phyloP scores from a whole-genome alignment of 192 early-diverging fungal genomes.

The Entophlyctis helioformis region DNA sequence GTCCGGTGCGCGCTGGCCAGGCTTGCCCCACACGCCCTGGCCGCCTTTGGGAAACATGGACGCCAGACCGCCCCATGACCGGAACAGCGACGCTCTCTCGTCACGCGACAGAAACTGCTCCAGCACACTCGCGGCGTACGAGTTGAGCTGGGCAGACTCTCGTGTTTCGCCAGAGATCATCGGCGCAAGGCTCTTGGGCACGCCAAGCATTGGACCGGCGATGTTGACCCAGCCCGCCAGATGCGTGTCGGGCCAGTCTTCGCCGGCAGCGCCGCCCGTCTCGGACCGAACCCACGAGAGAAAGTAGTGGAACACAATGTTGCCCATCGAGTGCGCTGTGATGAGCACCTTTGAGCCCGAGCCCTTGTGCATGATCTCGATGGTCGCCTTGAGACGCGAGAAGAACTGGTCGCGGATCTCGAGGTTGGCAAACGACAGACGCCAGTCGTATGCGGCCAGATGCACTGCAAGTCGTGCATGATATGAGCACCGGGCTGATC shows the following conservation, averaged over 20 bases:
- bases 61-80: constrained; percentile 67
- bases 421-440: constrained; percentile 62
- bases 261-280: constrained; percentile 53
- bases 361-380: constrained; percentile 42
- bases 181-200: constrained; percentile 45
- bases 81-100: constrained; percentile 64
- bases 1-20: constrained; percentile 50
- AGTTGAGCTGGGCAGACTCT: constrained; percentile 71
- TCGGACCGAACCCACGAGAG: constrained; percentile 72
- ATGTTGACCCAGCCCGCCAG: constrained; percentile 74
- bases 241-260: constrained; percentile 63
- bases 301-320: constrained; percentile 66
- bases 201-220: constrained; percentile 74
- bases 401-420: constrained; percentile 77
- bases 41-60: constrained; percentile 81
- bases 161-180: constrained; percentile 51
- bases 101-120: constrained; percentile 73
- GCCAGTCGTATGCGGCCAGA: constrained; percentile 83
- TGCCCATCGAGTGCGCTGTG: constrained; percentile 60
- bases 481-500: constrained; percentile 2
- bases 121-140: constrained; percentile 63
- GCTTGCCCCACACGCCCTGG: constrained; percentile 63
- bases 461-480: constrained; percentile 30
- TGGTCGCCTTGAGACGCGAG: constrained; percentile 54
- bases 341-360: constrained; percentile 37